Percentiles rank a stretch among this genome's conserved stretches.
These are phyloP conservation scores for Zygotorulaspora mrakii DNA, from an alignment of 1,139 yeast genomes.

Conservation along the genomic window DNA sequence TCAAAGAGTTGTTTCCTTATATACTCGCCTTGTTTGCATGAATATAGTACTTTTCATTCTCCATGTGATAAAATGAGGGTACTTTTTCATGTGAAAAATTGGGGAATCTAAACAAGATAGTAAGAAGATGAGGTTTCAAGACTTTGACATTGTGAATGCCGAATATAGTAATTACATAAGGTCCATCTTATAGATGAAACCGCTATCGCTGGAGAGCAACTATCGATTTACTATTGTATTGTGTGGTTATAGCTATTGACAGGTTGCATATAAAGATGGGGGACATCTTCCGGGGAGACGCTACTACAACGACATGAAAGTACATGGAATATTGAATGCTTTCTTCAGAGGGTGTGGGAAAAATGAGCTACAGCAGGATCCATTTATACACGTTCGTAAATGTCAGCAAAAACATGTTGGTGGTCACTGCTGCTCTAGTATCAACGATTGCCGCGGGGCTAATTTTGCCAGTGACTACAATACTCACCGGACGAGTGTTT, in stretches of 20 bases:
- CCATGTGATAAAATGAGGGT: slow-evolving; percentile 1
- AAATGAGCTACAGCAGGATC: neutral
- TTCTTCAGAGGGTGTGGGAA: too few relatives aligned
- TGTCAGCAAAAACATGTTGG: slow-evolving; percentile 25
- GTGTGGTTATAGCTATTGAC: too few relatives aligned
- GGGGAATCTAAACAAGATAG: slow-evolving; percentile 4
- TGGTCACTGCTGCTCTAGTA: slow-evolving; percentile 27
- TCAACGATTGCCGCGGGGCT: slow-evolving; percentile 45
- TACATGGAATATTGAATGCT: too few relatives aligned
- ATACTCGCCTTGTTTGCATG: neutral
- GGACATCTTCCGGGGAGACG: too few relatives aligned
- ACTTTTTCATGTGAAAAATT: slow-evolving; percentile 3
- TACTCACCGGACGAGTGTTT: slow-evolving; percentile 65
- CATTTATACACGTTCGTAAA: slow-evolving; percentile 26
- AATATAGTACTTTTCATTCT: neutral
- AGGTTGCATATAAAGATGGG: too few relatives aligned
- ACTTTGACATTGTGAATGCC: slow-evolving; percentile 14
- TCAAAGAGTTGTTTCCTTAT: neutral
- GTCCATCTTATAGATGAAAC: too few relatives aligned
- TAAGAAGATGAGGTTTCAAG: neutral
- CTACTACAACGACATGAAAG: neutral
- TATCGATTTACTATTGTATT: too few relatives aligned
- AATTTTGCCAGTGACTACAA: slow-evolving; percentile 60
- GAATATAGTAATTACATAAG: slow-evolving; percentile 9
- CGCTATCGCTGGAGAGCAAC: slow-evolving; percentile 2